Evolutionary conservation across 495 filamentous ascomycete species (phyloP).

Genomic region (Tetracladium marchalianum): DNA sequence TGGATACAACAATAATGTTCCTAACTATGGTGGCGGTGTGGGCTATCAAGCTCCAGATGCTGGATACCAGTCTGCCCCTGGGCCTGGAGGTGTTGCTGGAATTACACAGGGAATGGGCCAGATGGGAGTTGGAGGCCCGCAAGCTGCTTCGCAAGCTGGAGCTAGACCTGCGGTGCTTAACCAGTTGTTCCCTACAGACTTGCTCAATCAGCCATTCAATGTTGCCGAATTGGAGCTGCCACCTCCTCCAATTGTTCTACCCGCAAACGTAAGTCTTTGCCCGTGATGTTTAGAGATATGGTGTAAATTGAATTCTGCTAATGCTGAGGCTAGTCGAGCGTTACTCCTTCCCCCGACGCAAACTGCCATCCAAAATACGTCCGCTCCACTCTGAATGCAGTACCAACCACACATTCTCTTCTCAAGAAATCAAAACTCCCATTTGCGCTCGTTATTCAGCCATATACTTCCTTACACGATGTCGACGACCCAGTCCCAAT

Average conservation of each 20-base stretch:
- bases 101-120: conserved; percentile 77
- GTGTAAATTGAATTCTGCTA: conserved; percentile 5
- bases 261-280: conserved; percentile 66
- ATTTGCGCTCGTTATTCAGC: conserved; percentile 92
- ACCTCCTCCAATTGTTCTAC: conserved; percentile 83
- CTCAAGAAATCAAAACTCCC: conserved; percentile 95
- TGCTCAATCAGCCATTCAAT: conserved; percentile 87
- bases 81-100: conserved; percentile 54
- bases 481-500: conserved; percentile 83
- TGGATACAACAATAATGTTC: conserved; percentile 8
- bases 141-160: conserved; percentile 38
- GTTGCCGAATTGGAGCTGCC: conserved; percentile 85
- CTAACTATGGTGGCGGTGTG: conserved; percentile 31
- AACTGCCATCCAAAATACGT: conserved; percentile 94
- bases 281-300: neutral
- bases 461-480: conserved; percentile 87
- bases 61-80: conserved; percentile 48
- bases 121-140: conserved; percentile 61
- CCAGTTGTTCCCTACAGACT: conserved; percentile 82
- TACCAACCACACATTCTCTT: conserved; percentile 81
- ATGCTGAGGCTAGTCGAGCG: conserved; percentile 54
- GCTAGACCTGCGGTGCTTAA: conserved; percentile 58
- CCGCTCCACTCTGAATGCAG: conserved; percentile 86
- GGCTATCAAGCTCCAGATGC: conserved; percentile 58
- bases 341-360: conserved; percentile 82